Conservation (phyloP, 2,329 filamentous ascomycete genomes). For the Fusarium nurragi region DNA sequence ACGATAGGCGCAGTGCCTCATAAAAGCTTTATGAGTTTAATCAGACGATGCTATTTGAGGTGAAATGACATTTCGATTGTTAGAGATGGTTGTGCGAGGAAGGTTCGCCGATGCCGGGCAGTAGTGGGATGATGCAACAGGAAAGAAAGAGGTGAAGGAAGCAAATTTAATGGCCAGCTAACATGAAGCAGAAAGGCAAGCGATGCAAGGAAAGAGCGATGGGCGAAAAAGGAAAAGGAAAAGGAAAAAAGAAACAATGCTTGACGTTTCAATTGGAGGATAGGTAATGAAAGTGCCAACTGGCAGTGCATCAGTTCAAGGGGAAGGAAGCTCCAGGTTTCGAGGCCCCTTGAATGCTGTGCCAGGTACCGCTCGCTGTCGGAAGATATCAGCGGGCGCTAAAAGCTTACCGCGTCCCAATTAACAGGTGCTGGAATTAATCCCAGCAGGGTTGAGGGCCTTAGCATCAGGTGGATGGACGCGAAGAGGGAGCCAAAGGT, state of each 20-base stretch:
- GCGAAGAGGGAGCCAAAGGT: constrained; percentile 25
- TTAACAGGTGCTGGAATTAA: constrained; percentile 7
- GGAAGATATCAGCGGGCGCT: constrained; percentile 20
- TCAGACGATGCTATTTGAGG: constrained; percentile 21
- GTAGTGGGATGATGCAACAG: background rate
- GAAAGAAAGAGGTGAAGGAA: background rate
- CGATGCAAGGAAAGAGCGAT: background rate
- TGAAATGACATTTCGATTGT: constrained; percentile 28
- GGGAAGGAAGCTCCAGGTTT: background rate
- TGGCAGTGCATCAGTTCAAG: constrained; percentile 20
- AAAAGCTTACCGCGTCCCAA: constrained; percentile 25
- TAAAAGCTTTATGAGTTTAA: constrained; percentile 1
- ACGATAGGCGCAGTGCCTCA: constrained; percentile 12
- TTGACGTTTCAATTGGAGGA: background rate
- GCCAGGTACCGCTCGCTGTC: constrained; percentile 1
- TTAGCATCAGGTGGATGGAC: background rate
- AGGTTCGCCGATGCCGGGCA: background rate
- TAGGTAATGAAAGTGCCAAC: constrained; percentile 19
- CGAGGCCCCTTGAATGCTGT: constrained; percentile 11
- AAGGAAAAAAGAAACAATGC: background rate
- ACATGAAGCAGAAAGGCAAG: background rate
- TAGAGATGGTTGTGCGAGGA: background rate
- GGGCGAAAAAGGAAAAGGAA: background rate
- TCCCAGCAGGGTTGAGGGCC: constrained; percentile 14
- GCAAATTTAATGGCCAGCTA: background rate